Conservation (phyloP, 768 basidiomycete genomes). For the Boletellus ananiceps region DNA sequence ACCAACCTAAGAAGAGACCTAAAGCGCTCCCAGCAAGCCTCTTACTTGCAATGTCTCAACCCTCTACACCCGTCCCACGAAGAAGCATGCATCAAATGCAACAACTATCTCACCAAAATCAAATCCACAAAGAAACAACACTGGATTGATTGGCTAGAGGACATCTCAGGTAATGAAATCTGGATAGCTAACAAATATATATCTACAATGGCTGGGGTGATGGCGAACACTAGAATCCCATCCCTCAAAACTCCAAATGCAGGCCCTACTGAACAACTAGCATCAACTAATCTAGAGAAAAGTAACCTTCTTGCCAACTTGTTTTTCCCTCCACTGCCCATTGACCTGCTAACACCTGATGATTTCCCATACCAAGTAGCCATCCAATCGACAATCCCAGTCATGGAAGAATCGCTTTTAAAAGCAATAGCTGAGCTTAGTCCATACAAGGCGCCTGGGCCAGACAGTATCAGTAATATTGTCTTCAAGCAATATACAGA, state of each 20-base stretch:
- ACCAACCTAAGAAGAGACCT: too few species aligned
- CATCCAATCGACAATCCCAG: too few species aligned
- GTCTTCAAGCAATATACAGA: constrained; percentile 16
- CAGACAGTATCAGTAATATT: constrained; percentile 27
- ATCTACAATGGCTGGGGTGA: too few species aligned
- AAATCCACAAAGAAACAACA: constrained; percentile 4
- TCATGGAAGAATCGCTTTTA: too few species aligned
- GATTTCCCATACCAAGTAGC: too few species aligned
- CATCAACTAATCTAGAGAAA: background rate
- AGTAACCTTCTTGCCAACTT: too few species aligned
- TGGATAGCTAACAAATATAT: constrained; percentile 9
- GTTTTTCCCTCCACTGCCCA: constrained; percentile 9
- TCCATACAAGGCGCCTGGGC: constrained; percentile 19
- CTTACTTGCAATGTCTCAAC: too few species aligned
- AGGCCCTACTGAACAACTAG: background rate
- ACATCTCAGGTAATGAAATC: background rate
- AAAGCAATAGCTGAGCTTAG: too few species aligned
- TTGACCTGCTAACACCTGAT: constrained; percentile 1
- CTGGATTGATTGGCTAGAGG: constrained; percentile 11
- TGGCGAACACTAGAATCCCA: too few species aligned
- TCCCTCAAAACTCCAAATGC: background rate
- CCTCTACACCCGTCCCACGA: too few species aligned
- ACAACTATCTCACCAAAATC: background rate
- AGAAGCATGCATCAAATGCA: background rate
- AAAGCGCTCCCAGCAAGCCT: too few species aligned